Percentiles rank a stretch among this genome's conserved stretches.
phyloP scores from a whole-genome alignment of 306 rosid genomes.

The Prunus armeniaca region DNA sequence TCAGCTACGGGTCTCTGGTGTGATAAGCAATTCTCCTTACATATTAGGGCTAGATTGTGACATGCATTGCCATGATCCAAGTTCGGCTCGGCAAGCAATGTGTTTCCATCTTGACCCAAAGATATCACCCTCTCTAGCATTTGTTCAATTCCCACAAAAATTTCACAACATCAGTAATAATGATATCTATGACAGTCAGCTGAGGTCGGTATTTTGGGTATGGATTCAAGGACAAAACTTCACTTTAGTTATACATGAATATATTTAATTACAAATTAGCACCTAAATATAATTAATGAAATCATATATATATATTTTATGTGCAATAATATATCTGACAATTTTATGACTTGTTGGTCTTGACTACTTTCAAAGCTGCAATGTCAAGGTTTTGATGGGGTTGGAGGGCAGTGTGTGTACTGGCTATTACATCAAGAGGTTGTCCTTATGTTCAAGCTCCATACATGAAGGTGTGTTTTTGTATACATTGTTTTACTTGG shows the following conservation, averaged over 20 bases:
- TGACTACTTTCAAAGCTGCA: conserved; percentile 18
- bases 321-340: not conserved
- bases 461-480: not conserved
- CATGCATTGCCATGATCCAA: conserved; percentile 72
- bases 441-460: conserved; percentile 35
- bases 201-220: conserved; percentile 38
- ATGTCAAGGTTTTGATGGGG: conserved; percentile 60
- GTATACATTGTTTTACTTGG: too few relatives aligned
- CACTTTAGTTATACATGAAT: not conserved
- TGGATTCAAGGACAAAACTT: conserved; percentile 9
- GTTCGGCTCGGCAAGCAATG: conserved; percentile 60
- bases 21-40: conserved; percentile 68
- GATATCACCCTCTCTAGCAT: conserved; percentile 52
- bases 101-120: conserved; percentile 71
- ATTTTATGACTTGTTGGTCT: not conserved
- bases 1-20: conserved; percentile 63
- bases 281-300: too few relatives aligned
- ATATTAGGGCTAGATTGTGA: conserved; percentile 69
- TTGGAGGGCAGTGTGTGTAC: conserved; percentile 60
- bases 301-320: too few relatives aligned
- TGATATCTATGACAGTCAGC: conserved; percentile 62
- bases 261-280: too few relatives aligned
- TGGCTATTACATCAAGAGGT: conserved; percentile 54
- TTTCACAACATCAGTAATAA: conserved; percentile 47
- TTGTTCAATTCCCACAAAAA: conserved; percentile 70